Evolutionary conservation across 257 asterid species (phyloP), one percentile per base, ranked within the genome.

Genomic region (Rubia yunnanensis): DNA sequence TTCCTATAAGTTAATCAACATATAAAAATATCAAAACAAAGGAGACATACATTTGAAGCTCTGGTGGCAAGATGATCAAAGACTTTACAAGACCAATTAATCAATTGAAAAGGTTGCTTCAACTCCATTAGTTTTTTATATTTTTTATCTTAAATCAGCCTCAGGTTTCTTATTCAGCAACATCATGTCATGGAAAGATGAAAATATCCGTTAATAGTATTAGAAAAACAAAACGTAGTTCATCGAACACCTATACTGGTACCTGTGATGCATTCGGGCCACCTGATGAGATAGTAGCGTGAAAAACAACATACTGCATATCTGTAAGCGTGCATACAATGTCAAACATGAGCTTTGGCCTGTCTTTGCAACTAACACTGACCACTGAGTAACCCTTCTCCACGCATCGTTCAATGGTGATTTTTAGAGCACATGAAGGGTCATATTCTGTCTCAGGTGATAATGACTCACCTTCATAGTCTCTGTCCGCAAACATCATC

Each of bases 261-360:
- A 92, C 99, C 96, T 89, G 97, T 0, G 91, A 81, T 72, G 99
- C 97, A 28, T 70, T 76, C n/a, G 96, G 99, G 32, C 94, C 88
- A 15, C 86, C 91, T 0, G 99, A 92, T 58, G 88, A 82, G 69
- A 92, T 82, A 7, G 89, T 81, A 56, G 98, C 98, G 70, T 92
- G 98, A 64, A 92, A 92, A 69, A 92, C 98, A 11, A 87, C 86
- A 57, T 84, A 92, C 72, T 89, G 85, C 97, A 92, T 84, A 64
- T 92, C 99, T 2, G 97, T 92, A 27, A 92, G 96, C 20, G 99
- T 92, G 85, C 95, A 92, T 74, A 92, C 99, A 11, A 92, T 92
- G 69, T 92, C 99, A 68, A 89, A 89, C 99, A 92, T 84, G 71
- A 92, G 97, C 72, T 92, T 92, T 14, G 99, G 76, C 69, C 97